Evolutionary conservation across 2,329 filamentous ascomycete genomes (phyloP).

Genomic region (Hysterium pulicare): DNA sequence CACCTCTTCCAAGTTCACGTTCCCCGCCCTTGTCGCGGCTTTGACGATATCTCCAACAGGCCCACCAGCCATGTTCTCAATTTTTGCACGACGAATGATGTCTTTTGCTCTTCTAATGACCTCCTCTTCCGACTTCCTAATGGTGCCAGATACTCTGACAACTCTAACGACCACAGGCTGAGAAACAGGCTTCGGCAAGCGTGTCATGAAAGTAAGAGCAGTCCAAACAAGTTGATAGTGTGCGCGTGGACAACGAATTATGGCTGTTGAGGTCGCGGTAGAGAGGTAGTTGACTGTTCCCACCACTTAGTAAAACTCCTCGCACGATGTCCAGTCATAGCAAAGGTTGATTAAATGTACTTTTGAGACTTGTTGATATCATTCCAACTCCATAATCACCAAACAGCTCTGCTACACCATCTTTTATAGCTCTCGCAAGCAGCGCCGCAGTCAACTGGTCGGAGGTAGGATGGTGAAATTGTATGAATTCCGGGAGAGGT

Average conservation of each 20-base stretch:
- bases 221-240: slow-evolving; percentile 90
- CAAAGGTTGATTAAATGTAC: slow-evolving; percentile 43
- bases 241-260: slow-evolving; percentile 76
- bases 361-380: slow-evolving; percentile 64
- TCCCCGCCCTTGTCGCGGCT: slow-evolving; percentile 11
- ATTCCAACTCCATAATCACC: slow-evolving; percentile 86
- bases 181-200: slow-evolving; percentile 58
- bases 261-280: slow-evolving; percentile 87
- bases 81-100: slow-evolving; percentile 64
- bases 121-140: slow-evolving; percentile 87
- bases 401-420: slow-evolving; percentile 35
- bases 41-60: slow-evolving; percentile 22
- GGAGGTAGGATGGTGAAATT: slow-evolving; percentile 75
- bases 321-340: slow-evolving; percentile 1
- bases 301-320: background rate
- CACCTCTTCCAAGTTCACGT: background rate
- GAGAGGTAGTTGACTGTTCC: slow-evolving; percentile 87
- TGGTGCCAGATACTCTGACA: slow-evolving; percentile 85
- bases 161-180: slow-evolving; percentile 76
- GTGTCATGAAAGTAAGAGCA: slow-evolving; percentile 75
- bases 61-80: slow-evolving; percentile 4
- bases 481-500: slow-evolving; percentile 57
- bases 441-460: slow-evolving; percentile 64
- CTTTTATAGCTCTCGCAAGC: slow-evolving; percentile 63
- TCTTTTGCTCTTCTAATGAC: slow-evolving; percentile 73